A percentile compares a stretch with the other conserved stretches of the same genome.
These are phyloP conservation scores for Gymnopilus junonius DNA, from an alignment of 768 basidiomycete species.

Conservation along the genomic window DNA sequence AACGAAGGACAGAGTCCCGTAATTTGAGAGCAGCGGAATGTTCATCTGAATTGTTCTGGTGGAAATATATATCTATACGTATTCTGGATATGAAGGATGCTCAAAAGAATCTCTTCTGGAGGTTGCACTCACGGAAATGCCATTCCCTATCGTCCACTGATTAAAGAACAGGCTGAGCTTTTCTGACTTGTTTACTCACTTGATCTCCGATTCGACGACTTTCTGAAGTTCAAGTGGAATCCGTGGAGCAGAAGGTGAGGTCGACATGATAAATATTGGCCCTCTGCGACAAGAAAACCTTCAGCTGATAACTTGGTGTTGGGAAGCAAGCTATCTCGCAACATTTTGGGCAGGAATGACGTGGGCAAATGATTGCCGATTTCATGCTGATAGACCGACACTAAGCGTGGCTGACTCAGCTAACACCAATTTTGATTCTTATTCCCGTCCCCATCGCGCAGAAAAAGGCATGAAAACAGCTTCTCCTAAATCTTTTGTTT, in stretches of 20 bases:
- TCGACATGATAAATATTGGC: constrained; percentile 3
- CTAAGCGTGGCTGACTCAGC: not conserved
- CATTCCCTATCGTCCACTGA: constrained; percentile 58
- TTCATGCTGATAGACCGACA: not conserved
- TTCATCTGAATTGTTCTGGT: constrained; percentile 64
- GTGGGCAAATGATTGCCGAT: not conserved
- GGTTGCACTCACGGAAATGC: constrained; percentile 67
- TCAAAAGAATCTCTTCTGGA: not conserved
- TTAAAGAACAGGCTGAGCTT: not conserved
- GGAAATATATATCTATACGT: constrained; percentile 75
- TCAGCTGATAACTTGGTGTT: not conserved
- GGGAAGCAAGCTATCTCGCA: not conserved
- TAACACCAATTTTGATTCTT: too few species aligned
- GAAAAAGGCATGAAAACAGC: too few species aligned
- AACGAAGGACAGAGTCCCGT: constrained; percentile 70
- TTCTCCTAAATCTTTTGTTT: too few species aligned
- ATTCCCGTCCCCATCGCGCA: too few species aligned
- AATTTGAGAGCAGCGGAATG: constrained; percentile 69
- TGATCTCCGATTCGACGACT: constrained; percentile 65
- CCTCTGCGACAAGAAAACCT: not conserved
- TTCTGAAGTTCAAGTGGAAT: constrained; percentile 52
- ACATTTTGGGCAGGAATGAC: not conserved
- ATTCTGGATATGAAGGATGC: constrained; percentile 1
- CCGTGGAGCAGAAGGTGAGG: not conserved
- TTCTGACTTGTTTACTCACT: constrained; percentile 39